Evolutionary conservation across 2,329 filamentous ascomycete species (phyloP).

Genomic region (Fusarium redolens): DNA sequence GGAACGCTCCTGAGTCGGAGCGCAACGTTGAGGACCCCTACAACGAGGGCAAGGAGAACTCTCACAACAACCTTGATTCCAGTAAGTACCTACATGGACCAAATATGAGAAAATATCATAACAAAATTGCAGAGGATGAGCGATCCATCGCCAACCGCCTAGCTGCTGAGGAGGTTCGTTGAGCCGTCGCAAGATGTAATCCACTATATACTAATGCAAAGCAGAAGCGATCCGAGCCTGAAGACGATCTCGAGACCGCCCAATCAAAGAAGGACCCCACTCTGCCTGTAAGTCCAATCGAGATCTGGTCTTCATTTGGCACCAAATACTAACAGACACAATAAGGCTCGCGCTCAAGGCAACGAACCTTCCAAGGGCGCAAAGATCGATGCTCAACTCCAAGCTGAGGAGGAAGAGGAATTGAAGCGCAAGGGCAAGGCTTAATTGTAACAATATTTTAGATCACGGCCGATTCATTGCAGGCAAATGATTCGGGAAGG

Average conservation of each 20-base stretch:
- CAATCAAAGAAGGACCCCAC: slow-evolving; percentile 70
- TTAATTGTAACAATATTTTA: slow-evolving; percentile 27
- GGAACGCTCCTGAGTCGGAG: slow-evolving; percentile 68
- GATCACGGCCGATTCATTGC: slow-evolving; percentile 9
- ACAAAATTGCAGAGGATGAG: slow-evolving; percentile 68
- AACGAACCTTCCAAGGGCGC: slow-evolving; percentile 80
- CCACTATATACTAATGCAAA: slow-evolving; percentile 1
- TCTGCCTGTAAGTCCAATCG: slow-evolving; percentile 59
- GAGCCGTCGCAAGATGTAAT: neutral
- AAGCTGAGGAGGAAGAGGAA: slow-evolving; percentile 74
- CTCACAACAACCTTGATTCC: slow-evolving; percentile 76
- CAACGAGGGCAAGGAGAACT: slow-evolving; percentile 77
- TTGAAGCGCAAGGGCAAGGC: slow-evolving; percentile 67
- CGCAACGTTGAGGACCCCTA: slow-evolving; percentile 66
- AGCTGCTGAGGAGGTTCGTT: slow-evolving; percentile 68
- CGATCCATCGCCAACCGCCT: slow-evolving; percentile 78
- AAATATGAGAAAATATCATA: slow-evolving; percentile 53
- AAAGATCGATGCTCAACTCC: slow-evolving; percentile 75
- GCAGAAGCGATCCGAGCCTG: slow-evolving; percentile 53
- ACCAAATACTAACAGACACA: slow-evolving; percentile 5
- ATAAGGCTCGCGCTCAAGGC: slow-evolving; percentile 72
- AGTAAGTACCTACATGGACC: slow-evolving; percentile 62
- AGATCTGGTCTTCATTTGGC: neutral
- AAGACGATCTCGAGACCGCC: slow-evolving; percentile 57
- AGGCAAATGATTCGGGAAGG: slow-evolving; percentile 6